Evolutionary conservation across 192 early-diverging fungal genomes (phyloP).

Genomic region (Backusella tarrabulga): DNA sequence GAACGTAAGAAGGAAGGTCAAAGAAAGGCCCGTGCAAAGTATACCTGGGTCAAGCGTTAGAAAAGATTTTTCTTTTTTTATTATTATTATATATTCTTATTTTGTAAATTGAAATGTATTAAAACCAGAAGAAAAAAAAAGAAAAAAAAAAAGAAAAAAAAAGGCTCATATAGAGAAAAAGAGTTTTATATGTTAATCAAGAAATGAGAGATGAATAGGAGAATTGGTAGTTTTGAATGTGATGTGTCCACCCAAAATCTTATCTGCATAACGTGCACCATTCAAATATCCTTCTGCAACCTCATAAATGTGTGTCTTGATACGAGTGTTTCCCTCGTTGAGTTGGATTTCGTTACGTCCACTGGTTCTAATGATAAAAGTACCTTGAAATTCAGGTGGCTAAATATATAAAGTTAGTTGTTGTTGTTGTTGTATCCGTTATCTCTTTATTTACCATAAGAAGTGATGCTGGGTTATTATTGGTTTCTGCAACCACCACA

Average conservation of each 20-base stretch:
- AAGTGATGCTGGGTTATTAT: background rate
- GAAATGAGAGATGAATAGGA: background rate
- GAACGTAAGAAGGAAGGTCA: conserved; percentile 97
- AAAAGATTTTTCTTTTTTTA: background rate
- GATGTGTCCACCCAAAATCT: background rate
- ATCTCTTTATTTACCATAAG: background rate
- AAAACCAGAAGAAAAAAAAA: background rate
- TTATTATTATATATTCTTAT: background rate
- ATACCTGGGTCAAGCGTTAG: conserved; percentile 61
- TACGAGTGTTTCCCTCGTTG: background rate
- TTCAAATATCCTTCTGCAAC: background rate
- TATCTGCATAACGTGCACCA: background rate
- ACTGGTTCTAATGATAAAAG: background rate
- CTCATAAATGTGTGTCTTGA: background rate
- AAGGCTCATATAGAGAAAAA: background rate
- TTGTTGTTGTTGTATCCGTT: background rate
- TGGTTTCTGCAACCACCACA: background rate
- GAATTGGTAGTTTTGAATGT: background rate
- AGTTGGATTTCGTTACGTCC: background rate
- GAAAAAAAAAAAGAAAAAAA: background rate
- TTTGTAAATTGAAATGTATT: background rate
- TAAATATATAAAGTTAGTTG: background rate
- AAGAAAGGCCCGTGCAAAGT: conserved; percentile 89
- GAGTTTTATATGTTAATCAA: background rate
- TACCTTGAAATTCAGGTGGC: background rate